Conservation (phyloP, 73 alveolate species). For the Paramecium bursaria region DNA sequence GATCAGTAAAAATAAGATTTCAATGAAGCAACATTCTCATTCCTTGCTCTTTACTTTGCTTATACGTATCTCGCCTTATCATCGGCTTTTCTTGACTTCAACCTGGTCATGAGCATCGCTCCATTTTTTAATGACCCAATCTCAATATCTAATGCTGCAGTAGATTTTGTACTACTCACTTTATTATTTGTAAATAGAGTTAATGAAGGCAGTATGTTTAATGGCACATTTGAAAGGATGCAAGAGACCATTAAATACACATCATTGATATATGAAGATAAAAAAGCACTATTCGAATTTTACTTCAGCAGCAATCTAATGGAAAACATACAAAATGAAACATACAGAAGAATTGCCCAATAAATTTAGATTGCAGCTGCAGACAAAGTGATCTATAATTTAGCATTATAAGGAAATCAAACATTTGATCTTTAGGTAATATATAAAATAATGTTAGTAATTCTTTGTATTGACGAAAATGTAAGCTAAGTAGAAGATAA, state of each 20-base stretch:
- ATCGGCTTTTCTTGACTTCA: constrained; percentile 44
- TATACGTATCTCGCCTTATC: constrained; percentile 10
- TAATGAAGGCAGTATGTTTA: constrained; percentile 28
- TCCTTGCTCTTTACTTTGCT: background rate
- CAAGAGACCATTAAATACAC: constrained; percentile 17
- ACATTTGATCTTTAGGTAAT: background rate
- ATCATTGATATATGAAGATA: constrained; percentile 27
- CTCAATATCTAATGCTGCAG: constrained; percentile 40
- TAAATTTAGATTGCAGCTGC: constrained; percentile 38
- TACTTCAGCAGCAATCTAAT: constrained; percentile 43
- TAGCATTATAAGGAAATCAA: background rate
- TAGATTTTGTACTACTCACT: constrained; percentile 26
- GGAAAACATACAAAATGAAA: constrained; percentile 57
- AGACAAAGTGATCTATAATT: constrained; percentile 23
- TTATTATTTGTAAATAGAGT: constrained; percentile 46
- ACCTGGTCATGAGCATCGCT: constrained; percentile 1
- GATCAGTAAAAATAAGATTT: constrained; percentile 24
- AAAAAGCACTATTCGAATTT: constrained; percentile 49
- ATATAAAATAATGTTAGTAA: background rate
- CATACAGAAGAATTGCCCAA: constrained; percentile 53
- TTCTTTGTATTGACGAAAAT: constrained; percentile 28
- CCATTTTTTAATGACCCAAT: constrained; percentile 32
- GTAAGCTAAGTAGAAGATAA: constrained; percentile 22
- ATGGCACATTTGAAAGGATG: constrained; percentile 19
- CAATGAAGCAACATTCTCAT: constrained; percentile 38